Evolutionary conservation across 108 stramenopile genomes (phyloP), one percentile per base, ranked within the genome.

Genomic region (Nitzschia inconspicua): DNA sequence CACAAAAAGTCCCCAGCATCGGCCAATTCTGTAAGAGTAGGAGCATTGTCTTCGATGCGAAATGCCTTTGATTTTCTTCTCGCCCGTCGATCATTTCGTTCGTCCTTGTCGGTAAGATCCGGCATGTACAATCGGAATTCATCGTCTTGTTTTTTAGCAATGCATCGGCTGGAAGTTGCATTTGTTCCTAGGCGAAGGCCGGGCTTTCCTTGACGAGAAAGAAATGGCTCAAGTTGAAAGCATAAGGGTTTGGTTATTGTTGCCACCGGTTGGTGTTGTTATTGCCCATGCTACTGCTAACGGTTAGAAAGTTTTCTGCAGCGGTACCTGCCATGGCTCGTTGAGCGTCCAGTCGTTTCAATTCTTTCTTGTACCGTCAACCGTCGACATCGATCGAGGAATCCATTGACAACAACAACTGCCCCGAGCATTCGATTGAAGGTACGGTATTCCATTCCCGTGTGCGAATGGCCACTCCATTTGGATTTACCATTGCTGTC

Each of bases 171-270:
- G 76, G 77, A 29, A 92, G 49, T 42, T 85, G 75, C 85, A 88
- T 86, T 49, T 92, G 90, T 59, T 88, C 85, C 56, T 88, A 92
- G 3, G 86, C 78, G 55, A 86, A 85, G 14, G 90, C 90, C 65
- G 83, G 50, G 47, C 78, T 80, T 42, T 92, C 90, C 56, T 92
- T 92, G 31, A 92, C 79, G 39, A 88, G 59, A 64, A 88, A 92
- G 67, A 85, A 92, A 46, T 84, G 72, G 41, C 73, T 65, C 27
- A 85, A 35, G 68, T 91, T 86, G 54, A 90, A 83, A 22, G 36
- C 49, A 35, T 48, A 35, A 3, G 58, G 43, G n/a, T 55, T 48
- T 22, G 47, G 34, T 24, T 47, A 37, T 0, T 43, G 22, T 9
- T 30, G 6, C 7, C n/a, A n/a, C n/a, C 16, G 40, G 51, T 34